Base-by-base conservation (phyloP, 2,329 filamentous ascomycete species). In the Aspergillus amoenus region DNA sequence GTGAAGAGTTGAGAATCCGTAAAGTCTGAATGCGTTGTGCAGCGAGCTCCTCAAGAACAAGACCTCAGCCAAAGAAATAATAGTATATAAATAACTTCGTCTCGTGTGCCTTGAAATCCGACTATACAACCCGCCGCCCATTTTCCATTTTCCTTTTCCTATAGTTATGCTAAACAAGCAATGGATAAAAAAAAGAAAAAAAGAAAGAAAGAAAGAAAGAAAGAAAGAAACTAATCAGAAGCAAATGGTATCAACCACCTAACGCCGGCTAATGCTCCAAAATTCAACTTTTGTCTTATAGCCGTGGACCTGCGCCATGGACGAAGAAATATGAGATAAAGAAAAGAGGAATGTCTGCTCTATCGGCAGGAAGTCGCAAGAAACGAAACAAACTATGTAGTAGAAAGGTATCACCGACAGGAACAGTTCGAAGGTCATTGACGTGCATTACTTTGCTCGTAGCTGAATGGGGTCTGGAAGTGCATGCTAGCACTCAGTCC, bases 401-500 rank as follows among this genome's bases (percentile, higher is more conserved):
- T 3, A 48, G 30, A n/a, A 48, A 42, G 17, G 52, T 62, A 43
- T 34, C 11, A 21, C 42, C 17, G 45, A 45, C 46, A 44, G 52
- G 61, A 48, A 39, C 39, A 50, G 50, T 58, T 48, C 55, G 17
- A 39, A 43, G 39, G 37, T 61, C 46, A 72, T 61, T 69, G 69
- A 45, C 74, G 73, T 34, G 72, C 58, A 64, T 73, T 69, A 59
- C 68, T 71, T 57, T 77, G 74, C 55, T 74, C 70, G 60, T 77
- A 79, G 57, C 75, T 76, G 74, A 93, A 94, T 55, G 90, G 89
- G 2, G 88, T 90, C 11, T 92, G 92, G 68, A 96, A 96, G 64
- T 93, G 90, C 93, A 96, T 96, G 76, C 91, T 96, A 37, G 93
- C 93, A 58, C 90, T 93, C 52, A 97, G 81, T 12, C 93, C 93